Conservation (phyloP, 768 basidiomycete species). For the Baorangia bicolor region DNA sequence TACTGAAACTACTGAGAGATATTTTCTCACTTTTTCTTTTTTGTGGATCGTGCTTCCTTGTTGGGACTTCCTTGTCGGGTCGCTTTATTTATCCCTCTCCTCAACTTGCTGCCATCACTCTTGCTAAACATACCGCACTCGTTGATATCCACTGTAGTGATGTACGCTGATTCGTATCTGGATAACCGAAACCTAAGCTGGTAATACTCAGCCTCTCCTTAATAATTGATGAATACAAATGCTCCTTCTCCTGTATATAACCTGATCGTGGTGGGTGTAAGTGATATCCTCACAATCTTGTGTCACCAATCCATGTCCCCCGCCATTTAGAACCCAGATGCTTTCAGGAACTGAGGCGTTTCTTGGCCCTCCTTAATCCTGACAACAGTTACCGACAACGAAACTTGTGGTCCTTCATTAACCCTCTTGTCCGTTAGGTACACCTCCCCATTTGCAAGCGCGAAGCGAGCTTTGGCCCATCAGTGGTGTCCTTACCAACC, state of each 20-base stretch:
- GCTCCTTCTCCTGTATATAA: background rate
- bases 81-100: background rate
- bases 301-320: background rate
- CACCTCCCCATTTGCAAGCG: conserved; percentile 57
- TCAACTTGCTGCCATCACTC: background rate
- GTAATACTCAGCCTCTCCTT: background rate
- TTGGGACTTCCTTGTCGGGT: background rate
- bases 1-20: background rate
- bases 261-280: background rate
- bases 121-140: background rate
- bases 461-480: conserved; percentile 47
- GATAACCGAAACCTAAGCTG: background rate
- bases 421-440: conserved; percentile 39
- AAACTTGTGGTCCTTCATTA: conserved; percentile 14
- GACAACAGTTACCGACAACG: conserved; percentile 17
- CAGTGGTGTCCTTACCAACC: conserved; percentile 51
- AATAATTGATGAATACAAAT: background rate
- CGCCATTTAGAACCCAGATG: background rate
- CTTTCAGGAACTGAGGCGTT: conserved; percentile 42
- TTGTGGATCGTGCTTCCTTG: background rate
- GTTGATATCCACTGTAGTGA: background rate
- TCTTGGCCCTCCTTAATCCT: conserved; percentile 44
- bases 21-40: background rate
- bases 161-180: background rate
- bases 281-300: background rate